phyloP scores from a whole-genome alignment of 176 grass and related monocot genomes.

The Olyra latifolia region DNA sequence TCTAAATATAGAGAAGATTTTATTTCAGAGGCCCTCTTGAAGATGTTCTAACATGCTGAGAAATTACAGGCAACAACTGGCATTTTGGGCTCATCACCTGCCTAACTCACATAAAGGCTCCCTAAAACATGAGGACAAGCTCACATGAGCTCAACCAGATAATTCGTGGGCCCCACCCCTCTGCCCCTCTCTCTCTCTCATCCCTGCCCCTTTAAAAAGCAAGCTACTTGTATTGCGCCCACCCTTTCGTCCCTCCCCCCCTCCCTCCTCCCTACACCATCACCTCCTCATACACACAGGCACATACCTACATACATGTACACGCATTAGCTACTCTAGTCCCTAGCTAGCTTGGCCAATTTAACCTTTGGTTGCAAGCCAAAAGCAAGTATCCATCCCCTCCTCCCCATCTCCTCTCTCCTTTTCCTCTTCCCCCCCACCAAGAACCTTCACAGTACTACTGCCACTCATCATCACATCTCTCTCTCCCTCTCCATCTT shows the following conservation, averaged over 20 bases:
- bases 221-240: slow-evolving; percentile 45
- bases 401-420: not conserved
- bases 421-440: slow-evolving; percentile 33
- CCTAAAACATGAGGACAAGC: slow-evolving; percentile 49
- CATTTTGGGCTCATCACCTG: slow-evolving; percentile 47
- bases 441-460: slow-evolving; percentile 52
- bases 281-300: not conserved
- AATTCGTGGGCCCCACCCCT: slow-evolving; percentile 40
- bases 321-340: not conserved
- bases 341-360: slow-evolving; percentile 18
- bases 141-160: slow-evolving; percentile 70
- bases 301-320: not conserved
- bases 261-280: slow-evolving; percentile 8
- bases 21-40: no score
- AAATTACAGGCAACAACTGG: slow-evolving; percentile 40
- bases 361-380: slow-evolving; percentile 44
- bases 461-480: slow-evolving; percentile 16
- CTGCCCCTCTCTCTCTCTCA: not conserved
- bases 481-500: not conserved
- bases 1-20: no score
- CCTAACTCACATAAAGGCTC: slow-evolving; percentile 55
- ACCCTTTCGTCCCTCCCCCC: slow-evolving; percentile 13
- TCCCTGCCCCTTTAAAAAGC: slow-evolving; percentile 44
- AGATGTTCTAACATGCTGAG: slow-evolving; percentile 23
- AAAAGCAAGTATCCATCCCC: slow-evolving; percentile 47